These are phyloP conservation scores for Teratosphaeria gauchensis DNA, from an alignment of 2,329 filamentous ascomycete genomes.

Conservation along the genomic window DNA sequence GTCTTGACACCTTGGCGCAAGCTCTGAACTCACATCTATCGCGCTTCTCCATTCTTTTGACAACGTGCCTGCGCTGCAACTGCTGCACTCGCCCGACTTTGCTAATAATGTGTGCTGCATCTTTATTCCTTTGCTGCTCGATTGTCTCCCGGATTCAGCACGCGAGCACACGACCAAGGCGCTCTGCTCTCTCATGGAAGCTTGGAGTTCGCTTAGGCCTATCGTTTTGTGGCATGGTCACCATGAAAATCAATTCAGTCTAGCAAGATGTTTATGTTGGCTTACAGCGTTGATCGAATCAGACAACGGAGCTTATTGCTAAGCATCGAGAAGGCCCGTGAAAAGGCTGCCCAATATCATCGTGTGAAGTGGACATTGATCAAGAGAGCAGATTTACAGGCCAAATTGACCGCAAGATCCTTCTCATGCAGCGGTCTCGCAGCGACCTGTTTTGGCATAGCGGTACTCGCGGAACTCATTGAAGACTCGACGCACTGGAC, in stretches of 20 bases:
- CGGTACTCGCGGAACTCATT: background rate
- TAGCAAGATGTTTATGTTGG: background rate
- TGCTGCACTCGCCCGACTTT: background rate
- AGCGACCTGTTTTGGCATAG: background rate
- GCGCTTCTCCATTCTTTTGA: background rate
- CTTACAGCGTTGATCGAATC: background rate
- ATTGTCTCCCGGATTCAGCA: background rate
- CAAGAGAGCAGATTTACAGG: background rate
- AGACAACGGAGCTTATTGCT: background rate
- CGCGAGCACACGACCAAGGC: background rate
- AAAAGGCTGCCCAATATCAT: no score
- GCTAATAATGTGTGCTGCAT: background rate
- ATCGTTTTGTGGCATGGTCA: background rate
- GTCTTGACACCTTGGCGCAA: no score
- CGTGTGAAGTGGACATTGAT: background rate
- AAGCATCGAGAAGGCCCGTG: background rate
- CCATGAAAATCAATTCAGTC: no score
- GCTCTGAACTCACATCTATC: background rate
- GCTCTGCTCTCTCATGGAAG: background rate
- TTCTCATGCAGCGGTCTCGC: background rate
- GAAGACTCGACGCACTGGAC: no score
- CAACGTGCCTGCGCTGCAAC: background rate
- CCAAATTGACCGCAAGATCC: background rate
- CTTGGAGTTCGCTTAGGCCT: background rate
- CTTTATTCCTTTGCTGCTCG: background rate